Conservation (phyloP, 495 filamentous ascomycete genomes). For the Annulohypoxylon maeteangense region DNA sequence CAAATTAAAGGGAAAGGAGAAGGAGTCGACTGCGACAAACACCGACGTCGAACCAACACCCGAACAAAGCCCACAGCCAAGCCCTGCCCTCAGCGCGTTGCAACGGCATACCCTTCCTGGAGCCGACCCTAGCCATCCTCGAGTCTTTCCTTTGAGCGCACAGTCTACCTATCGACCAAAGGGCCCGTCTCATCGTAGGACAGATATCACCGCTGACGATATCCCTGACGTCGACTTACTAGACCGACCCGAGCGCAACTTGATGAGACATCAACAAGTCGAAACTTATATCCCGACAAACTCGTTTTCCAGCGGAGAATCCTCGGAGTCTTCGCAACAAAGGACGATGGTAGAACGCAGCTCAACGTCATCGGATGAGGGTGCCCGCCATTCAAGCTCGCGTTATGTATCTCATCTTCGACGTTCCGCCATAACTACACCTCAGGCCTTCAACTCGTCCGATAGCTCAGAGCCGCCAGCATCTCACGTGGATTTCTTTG, state of each 20-base stretch:
- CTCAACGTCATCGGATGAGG: slow-evolving; percentile 48
- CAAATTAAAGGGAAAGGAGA: slow-evolving; percentile 38
- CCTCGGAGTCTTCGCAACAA: slow-evolving; percentile 40
- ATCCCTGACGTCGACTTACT: slow-evolving; percentile 15
- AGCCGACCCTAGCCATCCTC: slow-evolving; percentile 18
- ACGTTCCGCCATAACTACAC: slow-evolving; percentile 21
- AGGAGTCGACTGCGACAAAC: slow-evolving; percentile 32
- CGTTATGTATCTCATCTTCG: slow-evolving; percentile 40
- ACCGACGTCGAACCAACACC: slow-evolving; percentile 39
- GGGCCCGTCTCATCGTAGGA: slow-evolving; percentile 28
- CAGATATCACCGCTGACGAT: slow-evolving; percentile 15
- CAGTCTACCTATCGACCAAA: slow-evolving; percentile 40
- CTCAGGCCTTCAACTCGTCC: slow-evolving; percentile 15
- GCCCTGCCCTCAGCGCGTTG: slow-evolving; percentile 41
- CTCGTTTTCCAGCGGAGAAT: slow-evolving; percentile 40
- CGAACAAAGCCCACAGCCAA: slow-evolving; percentile 44
- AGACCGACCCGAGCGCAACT: slow-evolving; percentile 20
- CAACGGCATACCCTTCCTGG: slow-evolving; percentile 34
- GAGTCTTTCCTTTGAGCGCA: slow-evolving; percentile 26
- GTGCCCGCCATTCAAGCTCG: slow-evolving; percentile 15
- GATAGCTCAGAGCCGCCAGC: slow-evolving; percentile 17
- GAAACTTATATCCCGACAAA: slow-evolving; percentile 47
- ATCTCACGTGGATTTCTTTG: slow-evolving; percentile 19
- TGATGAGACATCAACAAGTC: slow-evolving; percentile 22
- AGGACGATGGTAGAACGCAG: slow-evolving; percentile 38